phyloP scores from a whole-genome alignment of 495 filamentous ascomycete genomes.

The Neurospora sp. region DNA sequence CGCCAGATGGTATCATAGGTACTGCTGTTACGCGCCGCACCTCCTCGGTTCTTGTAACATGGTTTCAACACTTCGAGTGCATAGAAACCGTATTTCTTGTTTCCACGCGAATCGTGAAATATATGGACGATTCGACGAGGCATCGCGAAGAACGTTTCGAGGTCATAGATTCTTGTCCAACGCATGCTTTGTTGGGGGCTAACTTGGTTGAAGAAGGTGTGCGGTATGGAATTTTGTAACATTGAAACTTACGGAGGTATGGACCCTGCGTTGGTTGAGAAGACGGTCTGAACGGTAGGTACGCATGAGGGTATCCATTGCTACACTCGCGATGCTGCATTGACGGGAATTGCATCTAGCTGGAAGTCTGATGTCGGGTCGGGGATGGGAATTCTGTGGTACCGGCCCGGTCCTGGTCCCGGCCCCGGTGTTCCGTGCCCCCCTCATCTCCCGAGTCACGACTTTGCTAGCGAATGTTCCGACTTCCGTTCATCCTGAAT shows the following conservation, averaged over 20 bases:
- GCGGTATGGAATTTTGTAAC: background rate
- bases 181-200: background rate
- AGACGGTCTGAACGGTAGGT: background rate
- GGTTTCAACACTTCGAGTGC: background rate
- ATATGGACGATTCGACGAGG: background rate
- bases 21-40: background rate
- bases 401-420: background rate
- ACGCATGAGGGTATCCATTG: background rate
- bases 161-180: background rate
- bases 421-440: background rate
- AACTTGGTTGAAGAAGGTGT: background rate
- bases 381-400: background rate
- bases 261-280: background rate
- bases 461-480: background rate
- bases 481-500: background rate
- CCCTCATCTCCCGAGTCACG: background rate
- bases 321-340: background rate
- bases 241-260: background rate
- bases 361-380: background rate
- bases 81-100: background rate
- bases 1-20: background rate
- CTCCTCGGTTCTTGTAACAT: background rate
- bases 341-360: background rate
- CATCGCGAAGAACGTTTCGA: background rate
- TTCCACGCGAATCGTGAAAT: background rate